Conservation (phyloP, 2,329 filamentous ascomycete species). For the Neoscytalidium dimidiatum region DNA sequence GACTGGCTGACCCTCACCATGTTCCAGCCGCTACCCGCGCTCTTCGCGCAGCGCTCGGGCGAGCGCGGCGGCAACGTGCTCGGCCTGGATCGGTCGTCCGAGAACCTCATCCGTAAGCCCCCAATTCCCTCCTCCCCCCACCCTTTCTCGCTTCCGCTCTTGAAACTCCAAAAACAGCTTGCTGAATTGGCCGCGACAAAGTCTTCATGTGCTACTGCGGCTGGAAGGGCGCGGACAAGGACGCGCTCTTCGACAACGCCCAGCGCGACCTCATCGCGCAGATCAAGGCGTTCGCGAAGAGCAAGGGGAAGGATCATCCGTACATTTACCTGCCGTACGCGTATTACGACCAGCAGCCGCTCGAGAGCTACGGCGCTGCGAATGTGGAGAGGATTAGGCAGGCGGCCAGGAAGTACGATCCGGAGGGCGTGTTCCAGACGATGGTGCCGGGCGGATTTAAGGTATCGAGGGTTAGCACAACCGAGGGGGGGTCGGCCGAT, state of each 20-base stretch:
- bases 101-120: slow-evolving; percentile 22
- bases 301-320: slow-evolving; percentile 5
- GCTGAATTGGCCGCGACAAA: not conserved
- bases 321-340: slow-evolving; percentile 19
- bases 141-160: not conserved
- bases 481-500: not conserved
- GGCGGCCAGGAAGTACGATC: slow-evolving; percentile 23
- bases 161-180: not conserved
- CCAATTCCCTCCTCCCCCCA: not conserved
- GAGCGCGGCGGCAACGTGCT: slow-evolving; percentile 25
- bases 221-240: slow-evolving; percentile 16
- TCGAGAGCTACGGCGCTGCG: slow-evolving; percentile 27
- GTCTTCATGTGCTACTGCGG: slow-evolving; percentile 12
- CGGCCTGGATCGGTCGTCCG: slow-evolving; percentile 24
- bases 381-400: slow-evolving; percentile 21
- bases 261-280: not conserved
- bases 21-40: slow-evolving; percentile 23
- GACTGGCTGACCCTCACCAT: slow-evolving; percentile 26
- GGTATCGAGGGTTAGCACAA: slow-evolving; percentile 24
- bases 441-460: slow-evolving; percentile 32
- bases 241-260: not conserved
- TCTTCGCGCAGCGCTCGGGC: slow-evolving; percentile 15
- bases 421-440: slow-evolving; percentile 29
- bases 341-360: slow-evolving; percentile 21
- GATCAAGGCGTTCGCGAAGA: not conserved